A percentile compares a stretch with the other conserved stretches of the same genome.
Evolutionary conservation across 2,329 filamentous ascomycete species (phyloP).

Genomic region (Cladosporium oxysporum): DNA sequence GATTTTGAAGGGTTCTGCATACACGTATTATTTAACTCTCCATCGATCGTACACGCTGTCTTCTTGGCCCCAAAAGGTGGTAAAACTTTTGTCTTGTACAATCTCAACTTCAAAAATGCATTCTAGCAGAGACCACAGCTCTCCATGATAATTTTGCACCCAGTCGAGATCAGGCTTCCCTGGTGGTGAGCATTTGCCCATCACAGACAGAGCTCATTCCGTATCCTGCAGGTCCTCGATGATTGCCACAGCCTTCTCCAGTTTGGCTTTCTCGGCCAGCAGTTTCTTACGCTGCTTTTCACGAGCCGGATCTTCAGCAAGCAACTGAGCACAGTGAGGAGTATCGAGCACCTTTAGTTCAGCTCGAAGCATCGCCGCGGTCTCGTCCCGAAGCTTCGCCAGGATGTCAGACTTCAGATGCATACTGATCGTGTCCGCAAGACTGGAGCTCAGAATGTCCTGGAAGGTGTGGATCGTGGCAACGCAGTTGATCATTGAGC

Average conservation of each 20-base stretch:
- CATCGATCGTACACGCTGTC: no score
- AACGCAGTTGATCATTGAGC: not conserved
- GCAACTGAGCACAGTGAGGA: not conserved
- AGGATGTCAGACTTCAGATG: not conserved
- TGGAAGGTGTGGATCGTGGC: not conserved
- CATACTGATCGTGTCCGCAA: not conserved
- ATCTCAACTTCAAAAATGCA: no score
- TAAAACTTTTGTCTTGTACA: no score
- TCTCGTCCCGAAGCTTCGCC: not conserved
- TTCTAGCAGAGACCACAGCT: no score
- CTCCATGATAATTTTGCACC: no score
- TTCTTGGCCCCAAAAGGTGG: no score
- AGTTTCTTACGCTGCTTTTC: not conserved
- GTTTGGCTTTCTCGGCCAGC: not conserved
- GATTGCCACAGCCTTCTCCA: not conserved
- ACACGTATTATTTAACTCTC: no score
- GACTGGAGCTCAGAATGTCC: not conserved
- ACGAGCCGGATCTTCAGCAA: not conserved
- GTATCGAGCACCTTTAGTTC: not conserved
- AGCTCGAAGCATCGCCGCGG: not conserved
- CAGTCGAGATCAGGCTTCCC: no score
- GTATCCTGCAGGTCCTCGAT: not conserved
- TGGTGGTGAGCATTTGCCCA: no score
- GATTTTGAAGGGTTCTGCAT: no score
- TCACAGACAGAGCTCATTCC: no score